Evolutionary conservation across 495 filamentous ascomycete species (phyloP).

Genomic region (Trichocladium uniseriatum): DNA sequence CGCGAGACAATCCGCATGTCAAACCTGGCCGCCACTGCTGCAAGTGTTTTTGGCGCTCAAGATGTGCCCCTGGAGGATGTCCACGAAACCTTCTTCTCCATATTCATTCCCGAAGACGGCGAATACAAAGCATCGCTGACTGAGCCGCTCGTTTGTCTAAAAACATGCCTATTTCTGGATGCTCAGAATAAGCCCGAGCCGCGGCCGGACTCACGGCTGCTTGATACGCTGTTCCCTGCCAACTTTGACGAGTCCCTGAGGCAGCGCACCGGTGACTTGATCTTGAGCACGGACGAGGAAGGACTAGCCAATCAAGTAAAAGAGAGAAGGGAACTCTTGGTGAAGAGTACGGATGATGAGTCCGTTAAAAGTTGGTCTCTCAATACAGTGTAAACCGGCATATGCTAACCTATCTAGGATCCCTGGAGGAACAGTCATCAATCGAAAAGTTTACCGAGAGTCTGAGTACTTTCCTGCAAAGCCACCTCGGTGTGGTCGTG

Average conservation of each 20-base stretch:
- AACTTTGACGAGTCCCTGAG: slow-evolving; percentile 56
- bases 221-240: slow-evolving; percentile 66
- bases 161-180: slow-evolving; percentile 77
- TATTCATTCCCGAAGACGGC: slow-evolving; percentile 67
- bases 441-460: slow-evolving; percentile 69
- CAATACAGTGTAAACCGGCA: not conserved
- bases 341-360: slow-evolving; percentile 51
- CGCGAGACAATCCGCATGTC: slow-evolving; percentile 72
- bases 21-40: slow-evolving; percentile 78
- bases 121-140: slow-evolving; percentile 46
- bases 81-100: slow-evolving; percentile 75
- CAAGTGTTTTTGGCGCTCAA: slow-evolving; percentile 71
- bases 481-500: slow-evolving; percentile 60
- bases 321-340: slow-evolving; percentile 58
- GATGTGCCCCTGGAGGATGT: slow-evolving; percentile 76
- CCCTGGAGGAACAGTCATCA: slow-evolving; percentile 66
- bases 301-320: slow-evolving; percentile 58
- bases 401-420: slow-evolving; percentile 32
- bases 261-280: slow-evolving; percentile 53
- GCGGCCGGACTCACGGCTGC: slow-evolving; percentile 51
- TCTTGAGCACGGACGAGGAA: slow-evolving; percentile 60
- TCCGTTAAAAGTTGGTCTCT: slow-evolving; percentile 33
- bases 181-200: slow-evolving; percentile 49
- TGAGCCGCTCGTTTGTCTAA: slow-evolving; percentile 71
- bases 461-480: slow-evolving; percentile 63